Percentiles rank a stretch among this genome's conserved stretches.
Conservation (phyloP, 2,329 filamentous ascomycete genomes). For the Fusarium poae region DNA sequence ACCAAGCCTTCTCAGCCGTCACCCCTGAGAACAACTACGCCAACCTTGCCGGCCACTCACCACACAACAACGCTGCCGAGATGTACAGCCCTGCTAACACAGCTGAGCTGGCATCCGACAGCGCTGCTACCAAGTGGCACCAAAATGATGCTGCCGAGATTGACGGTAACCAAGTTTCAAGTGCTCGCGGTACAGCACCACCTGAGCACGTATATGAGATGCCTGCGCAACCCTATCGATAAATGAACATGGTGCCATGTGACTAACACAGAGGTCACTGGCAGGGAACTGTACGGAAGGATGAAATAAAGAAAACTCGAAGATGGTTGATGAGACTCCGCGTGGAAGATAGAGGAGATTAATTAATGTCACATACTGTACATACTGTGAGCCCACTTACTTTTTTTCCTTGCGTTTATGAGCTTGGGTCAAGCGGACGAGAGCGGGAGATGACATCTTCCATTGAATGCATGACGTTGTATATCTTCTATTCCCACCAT, state of each 20-base stretch:
- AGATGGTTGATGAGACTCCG: conserved; percentile 34
- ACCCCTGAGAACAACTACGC: conserved; percentile 47
- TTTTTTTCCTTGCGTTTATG: conserved; percentile 42
- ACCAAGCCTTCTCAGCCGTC: conserved; percentile 31
- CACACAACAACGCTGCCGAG: conserved; percentile 43
- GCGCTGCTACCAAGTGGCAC: conserved; percentile 52
- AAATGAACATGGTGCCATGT: conserved; percentile 26
- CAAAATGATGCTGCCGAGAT: conserved; percentile 56
- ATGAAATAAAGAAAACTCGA: conserved; percentile 32
- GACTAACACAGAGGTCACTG: not conserved
- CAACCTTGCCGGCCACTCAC: conserved; percentile 39
- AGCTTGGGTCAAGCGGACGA: conserved; percentile 34
- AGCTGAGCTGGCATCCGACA: conserved; percentile 54
- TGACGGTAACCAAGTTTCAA: conserved; percentile 54
- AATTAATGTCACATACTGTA: conserved; percentile 52
- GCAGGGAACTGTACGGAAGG: conserved; percentile 16
- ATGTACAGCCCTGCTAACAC: conserved; percentile 45
- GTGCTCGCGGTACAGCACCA: conserved; percentile 42
- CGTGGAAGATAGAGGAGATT: conserved; percentile 30
- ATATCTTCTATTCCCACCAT: conserved; percentile 22
- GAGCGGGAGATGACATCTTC: conserved; percentile 18
- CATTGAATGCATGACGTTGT: conserved; percentile 25
- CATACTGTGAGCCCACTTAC: conserved; percentile 46
- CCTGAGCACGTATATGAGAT: conserved; percentile 59
- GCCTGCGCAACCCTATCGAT: conserved; percentile 56